These are phyloP conservation scores for Emergomyces africanus DNA, from an alignment of 2,329 filamentous ascomycete species.

Conservation along the genomic window DNA sequence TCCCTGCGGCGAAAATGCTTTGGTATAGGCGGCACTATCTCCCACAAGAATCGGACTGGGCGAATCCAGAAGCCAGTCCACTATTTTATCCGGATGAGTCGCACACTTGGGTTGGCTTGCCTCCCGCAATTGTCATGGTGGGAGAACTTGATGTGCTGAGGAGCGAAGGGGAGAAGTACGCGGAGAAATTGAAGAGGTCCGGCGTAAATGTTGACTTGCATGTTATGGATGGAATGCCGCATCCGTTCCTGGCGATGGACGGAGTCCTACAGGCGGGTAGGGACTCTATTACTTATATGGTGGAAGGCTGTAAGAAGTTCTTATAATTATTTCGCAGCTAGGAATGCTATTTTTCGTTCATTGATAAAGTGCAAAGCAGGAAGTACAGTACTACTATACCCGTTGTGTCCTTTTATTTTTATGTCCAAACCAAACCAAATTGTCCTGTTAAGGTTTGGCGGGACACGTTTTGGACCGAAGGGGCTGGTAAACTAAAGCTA, in stretches of 20 bases:
- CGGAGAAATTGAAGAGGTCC: slow-evolving; percentile 32
- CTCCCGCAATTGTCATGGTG: slow-evolving; percentile 40
- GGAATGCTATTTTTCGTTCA: neutral
- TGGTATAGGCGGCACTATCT: slow-evolving; percentile 50
- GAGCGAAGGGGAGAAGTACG: slow-evolving; percentile 42
- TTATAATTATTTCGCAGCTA: neutral
- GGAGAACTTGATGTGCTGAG: slow-evolving; percentile 46
- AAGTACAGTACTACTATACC: neutral
- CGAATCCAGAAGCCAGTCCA: slow-evolving; percentile 42
- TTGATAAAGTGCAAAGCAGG: neutral
- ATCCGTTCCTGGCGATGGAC: slow-evolving; percentile 49
- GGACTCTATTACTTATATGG: slow-evolving; percentile 33
- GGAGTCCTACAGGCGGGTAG: slow-evolving; percentile 40
- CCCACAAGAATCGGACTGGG: slow-evolving; percentile 34
- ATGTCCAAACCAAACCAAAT: neutral
- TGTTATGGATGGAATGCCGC: slow-evolving; percentile 43
- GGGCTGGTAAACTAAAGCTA: neutral
- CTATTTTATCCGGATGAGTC: slow-evolving; percentile 37
- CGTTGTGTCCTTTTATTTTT: neutral
- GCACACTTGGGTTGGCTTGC: slow-evolving; percentile 33
- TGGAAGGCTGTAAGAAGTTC: slow-evolving; percentile 6
- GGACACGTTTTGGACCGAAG: neutral
- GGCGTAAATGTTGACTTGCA: slow-evolving; percentile 39
- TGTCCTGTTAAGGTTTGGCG: neutral
- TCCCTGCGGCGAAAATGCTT: slow-evolving; percentile 46